Base-by-base conservation (phyloP, 2,329 filamentous ascomycete genomes). In the Ascosphaera apis region DNA sequence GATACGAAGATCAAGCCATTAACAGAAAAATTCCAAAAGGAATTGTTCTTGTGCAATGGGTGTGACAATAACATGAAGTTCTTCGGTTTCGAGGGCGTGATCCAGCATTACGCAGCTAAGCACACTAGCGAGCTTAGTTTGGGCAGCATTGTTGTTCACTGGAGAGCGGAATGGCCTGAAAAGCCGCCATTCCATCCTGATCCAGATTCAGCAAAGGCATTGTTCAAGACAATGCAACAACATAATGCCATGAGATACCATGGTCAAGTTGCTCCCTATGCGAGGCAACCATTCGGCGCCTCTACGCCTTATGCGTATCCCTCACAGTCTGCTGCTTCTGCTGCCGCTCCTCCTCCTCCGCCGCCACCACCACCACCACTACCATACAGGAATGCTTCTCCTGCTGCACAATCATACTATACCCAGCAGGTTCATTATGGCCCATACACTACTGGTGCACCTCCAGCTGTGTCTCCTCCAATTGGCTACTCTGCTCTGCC, bases 81-180 rank as follows among this genome's bases (percentile, higher is more conserved):
- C 38, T 86, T 79, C 45, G 73, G 72, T 0, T 78, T 88, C 42
- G 77, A 86, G 53, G 73, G 73, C 6, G 69, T 86, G 18, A 67
- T 86, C 33, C 80, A 88, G 49, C 81, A 91, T 52, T 86, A 74
- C 48, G 78, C 77, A 39, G 77, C 78, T 30, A 88, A 86, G 51
- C 81, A 88, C 49, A 83, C 78, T 31, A 69, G 53, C 38, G 54
- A 61, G 11, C 69, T 86, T 39, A 82, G 76, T 50, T 53, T 66
- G 38, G 79, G 77, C 34, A 81, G 69, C 45, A 59, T 78, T 33
- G 69, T 83, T 31, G 76, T 86, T 12, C 64, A 76, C 47, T 91
- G 80, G 81, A 71, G 73, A 50, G 69, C 78, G 2, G 75, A 82
- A 49, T 91, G 80, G 81, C 79, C 80, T 31, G 67, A 72, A 43